phyloP scores from a whole-genome alignment of 208 protist genomes.

The Zelonia costaricensis region DNA sequence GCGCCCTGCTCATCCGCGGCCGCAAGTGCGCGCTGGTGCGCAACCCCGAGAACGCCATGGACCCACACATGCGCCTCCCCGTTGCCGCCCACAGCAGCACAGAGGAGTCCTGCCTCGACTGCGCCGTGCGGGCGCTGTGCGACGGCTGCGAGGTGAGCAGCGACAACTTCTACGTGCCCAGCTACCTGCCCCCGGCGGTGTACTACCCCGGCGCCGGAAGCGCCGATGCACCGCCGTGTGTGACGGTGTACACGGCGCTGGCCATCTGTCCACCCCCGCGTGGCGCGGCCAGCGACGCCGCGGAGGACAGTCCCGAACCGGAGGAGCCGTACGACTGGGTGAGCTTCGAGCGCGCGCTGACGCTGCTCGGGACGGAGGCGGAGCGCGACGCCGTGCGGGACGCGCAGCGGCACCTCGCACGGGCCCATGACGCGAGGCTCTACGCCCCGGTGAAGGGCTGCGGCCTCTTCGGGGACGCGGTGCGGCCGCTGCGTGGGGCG shows the following conservation, averaged over 20 bases:
- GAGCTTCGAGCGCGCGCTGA: conserved; percentile 47
- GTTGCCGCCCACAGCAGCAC: conserved; percentile 30
- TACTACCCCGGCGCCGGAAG: conserved; percentile 36
- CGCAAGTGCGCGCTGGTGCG: conserved; percentile 85
- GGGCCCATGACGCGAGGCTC: conserved; percentile 54
- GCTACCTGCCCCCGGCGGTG: conserved; percentile 61
- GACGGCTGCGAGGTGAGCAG: conserved; percentile 78
- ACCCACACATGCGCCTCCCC: conserved; percentile 41
- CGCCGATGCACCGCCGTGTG: conserved; percentile 24
- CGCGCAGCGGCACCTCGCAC: conserved; percentile 33
- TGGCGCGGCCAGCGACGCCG: conserved; percentile 48
- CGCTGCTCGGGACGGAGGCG: conserved; percentile 32
- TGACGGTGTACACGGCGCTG: conserved; percentile 63
- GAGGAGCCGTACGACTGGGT: conserved; percentile 86
- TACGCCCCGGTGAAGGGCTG: conserved; percentile 58
- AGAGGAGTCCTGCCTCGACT: conserved; percentile 55
- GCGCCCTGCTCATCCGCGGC: conserved; percentile 74
- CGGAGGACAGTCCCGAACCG: conserved; percentile 55
- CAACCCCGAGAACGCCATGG: neutral
- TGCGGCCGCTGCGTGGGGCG: conserved; percentile 18
- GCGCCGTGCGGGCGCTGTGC: conserved; percentile 72
- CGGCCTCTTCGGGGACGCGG: conserved; percentile 70
- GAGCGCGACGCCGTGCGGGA: conserved; percentile 58
- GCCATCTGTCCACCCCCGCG: conserved; percentile 61
- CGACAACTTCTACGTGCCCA: conserved; percentile 82